Conservation (phyloP, 352 stramenopile species). For the Globisporangium orthogonon region DNA sequence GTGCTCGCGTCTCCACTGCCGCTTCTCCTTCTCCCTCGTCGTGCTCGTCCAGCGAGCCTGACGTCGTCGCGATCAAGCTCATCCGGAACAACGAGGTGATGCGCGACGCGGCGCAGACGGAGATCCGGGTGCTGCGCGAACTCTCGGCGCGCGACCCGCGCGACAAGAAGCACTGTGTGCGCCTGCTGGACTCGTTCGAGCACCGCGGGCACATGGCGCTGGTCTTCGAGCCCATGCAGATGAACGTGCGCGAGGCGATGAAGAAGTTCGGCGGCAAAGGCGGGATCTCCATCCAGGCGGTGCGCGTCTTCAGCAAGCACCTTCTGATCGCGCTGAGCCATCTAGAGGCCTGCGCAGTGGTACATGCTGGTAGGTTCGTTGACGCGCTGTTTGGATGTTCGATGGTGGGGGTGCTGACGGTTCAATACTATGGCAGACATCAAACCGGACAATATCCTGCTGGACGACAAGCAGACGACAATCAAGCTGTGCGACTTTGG, state of each 20-base stretch:
- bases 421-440: slow-evolving; percentile 67
- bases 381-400: too few relatives aligned
- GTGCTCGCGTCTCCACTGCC: slow-evolving; percentile 39
- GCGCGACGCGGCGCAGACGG: slow-evolving; percentile 91
- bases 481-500: slow-evolving; percentile 98
- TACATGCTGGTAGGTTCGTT: slow-evolving; percentile 84
- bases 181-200: slow-evolving; percentile 81
- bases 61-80: slow-evolving; percentile 81
- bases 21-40: neutral
- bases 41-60: slow-evolving; percentile 7
- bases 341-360: slow-evolving; percentile 70
- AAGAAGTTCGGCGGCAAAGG: slow-evolving; percentile 86
- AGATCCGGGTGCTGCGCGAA: slow-evolving; percentile 77
- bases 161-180: slow-evolving; percentile 84
- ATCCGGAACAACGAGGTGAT: slow-evolving; percentile 98
- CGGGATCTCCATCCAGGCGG: slow-evolving; percentile 80
- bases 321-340: slow-evolving; percentile 74
- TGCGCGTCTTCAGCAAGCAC: slow-evolving; percentile 80
- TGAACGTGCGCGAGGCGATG: slow-evolving; percentile 94
- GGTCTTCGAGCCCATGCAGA: slow-evolving; percentile 96
- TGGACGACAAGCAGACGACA: slow-evolving; percentile 93
- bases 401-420: neutral
- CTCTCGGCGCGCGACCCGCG: slow-evolving; percentile 60
- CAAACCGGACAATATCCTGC: slow-evolving; percentile 97
- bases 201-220: slow-evolving; percentile 95